Conservation (phyloP, 2,329 filamentous ascomycete genomes). For the Aspergillus sergii region DNA sequence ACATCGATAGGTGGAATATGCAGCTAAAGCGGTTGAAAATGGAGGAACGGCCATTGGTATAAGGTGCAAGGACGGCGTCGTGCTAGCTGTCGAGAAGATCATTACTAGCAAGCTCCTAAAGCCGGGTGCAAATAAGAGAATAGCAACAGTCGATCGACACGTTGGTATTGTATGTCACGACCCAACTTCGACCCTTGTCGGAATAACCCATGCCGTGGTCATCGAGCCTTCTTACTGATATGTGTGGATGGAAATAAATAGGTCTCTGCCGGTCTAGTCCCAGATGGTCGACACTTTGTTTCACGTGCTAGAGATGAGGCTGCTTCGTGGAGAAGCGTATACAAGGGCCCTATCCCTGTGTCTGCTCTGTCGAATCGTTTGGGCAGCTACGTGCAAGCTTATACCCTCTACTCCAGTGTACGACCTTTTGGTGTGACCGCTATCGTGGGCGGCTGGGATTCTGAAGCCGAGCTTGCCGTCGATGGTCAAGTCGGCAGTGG, state of each 20-base stretch:
- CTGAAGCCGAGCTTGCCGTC: constrained; percentile 79
- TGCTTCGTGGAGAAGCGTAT: constrained; percentile 83
- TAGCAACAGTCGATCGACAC: constrained; percentile 91
- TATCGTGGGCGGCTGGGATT: constrained; percentile 92
- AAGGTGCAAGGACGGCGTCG: constrained; percentile 94
- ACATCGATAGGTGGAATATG: constrained; percentile 76
- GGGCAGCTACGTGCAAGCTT: constrained; percentile 94
- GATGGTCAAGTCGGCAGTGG: constrained; percentile 88
- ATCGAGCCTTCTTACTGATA: constrained; percentile 8
- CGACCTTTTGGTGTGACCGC: constrained; percentile 95
- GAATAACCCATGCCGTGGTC: neutral
- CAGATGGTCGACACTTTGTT: constrained; percentile 93
- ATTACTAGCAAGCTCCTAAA: constrained; percentile 94
- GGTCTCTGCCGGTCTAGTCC: constrained; percentile 92
- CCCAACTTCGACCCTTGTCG: neutral
- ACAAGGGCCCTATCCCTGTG: constrained; percentile 92
- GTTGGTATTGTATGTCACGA: constrained; percentile 76
- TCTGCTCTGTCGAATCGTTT: constrained; percentile 87
- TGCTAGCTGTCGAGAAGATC: constrained; percentile 95
- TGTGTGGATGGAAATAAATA: constrained; percentile 39
- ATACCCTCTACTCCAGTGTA: constrained; percentile 95
- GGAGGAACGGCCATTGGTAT: constrained; percentile 96
- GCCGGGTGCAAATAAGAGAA: constrained; percentile 93
- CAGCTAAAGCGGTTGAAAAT: constrained; percentile 97
- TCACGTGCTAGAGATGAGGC: constrained; percentile 94